Evolutionary conservation across 23 red algal species (phyloP), one percentile per base, ranked within the genome.

Genomic region (Cyanidioschyzon merolae): DNA sequence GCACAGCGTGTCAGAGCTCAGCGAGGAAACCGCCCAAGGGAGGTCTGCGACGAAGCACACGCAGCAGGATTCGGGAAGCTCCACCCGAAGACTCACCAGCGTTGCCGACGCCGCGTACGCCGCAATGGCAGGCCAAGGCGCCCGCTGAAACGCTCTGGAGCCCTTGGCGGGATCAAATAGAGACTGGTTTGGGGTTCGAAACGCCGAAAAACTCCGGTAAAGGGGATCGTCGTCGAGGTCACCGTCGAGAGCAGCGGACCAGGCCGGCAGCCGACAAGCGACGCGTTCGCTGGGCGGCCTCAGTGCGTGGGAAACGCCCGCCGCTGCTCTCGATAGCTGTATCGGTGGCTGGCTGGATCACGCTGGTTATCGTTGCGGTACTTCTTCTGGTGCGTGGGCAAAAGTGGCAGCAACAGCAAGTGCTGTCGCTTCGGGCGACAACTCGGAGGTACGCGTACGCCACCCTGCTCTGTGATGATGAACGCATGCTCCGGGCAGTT

Each of bases 391-490:
- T 7, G 45, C 45, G 45, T 15, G 21, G 45, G 7, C 45, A 54
- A 54, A 7, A 54, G 45, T 54, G 45, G 45, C 45, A 21, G 21
- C 45, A 54, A 21, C 12, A 54, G 45, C 45, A 21, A 15, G 45
- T 21, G 7, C 45, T 54, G 12, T n/a, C n/a, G n/a, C 12, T 54
- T 54, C 45, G 45, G 21, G 21, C 45, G 7, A 21, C 45, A 7
- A 26, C 58, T 2, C 1, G 57, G 27, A 21, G 57, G 18, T 82
- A 86, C 63, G 88, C 88, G 7, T 91, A 82, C 41, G 88, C 88
- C 15, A 91, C 83, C 30, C 79, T 91, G 17, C 67, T 91, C 27
- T 91, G 88, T 76, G 63, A 27, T 27, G 88, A 91, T 54, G 76
- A 58, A 37, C 79, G 76, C 30, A 91, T 84, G 74, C 82, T 91